Evolutionary conservation across 208 protist species (phyloP).

Genomic region (Leishmania arabica): DNA sequence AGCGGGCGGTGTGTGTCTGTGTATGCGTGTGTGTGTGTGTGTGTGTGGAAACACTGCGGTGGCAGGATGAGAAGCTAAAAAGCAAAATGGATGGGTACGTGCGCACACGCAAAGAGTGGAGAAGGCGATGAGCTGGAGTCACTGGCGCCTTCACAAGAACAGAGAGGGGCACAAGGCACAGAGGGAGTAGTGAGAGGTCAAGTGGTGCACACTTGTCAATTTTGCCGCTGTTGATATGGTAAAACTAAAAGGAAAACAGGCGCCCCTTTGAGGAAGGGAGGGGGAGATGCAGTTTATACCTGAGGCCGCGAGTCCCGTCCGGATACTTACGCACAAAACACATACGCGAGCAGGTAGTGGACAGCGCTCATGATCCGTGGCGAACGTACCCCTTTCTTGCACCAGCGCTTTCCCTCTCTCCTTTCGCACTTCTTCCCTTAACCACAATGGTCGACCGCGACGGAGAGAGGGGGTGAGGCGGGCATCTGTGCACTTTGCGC

Average conservation of each 20-base stretch:
- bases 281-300: background rate
- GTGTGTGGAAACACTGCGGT: too few relatives aligned
- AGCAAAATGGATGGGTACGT: background rate
- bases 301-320: background rate
- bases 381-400: background rate
- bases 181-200: background rate
- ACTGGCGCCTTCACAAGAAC: background rate
- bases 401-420: background rate
- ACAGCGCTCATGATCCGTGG: background rate
- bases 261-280: too few relatives aligned
- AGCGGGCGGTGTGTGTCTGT: too few relatives aligned
- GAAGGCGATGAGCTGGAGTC: background rate
- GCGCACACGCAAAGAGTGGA: background rate
- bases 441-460: background rate
- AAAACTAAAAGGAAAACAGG: background rate
- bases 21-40: too few relatives aligned
- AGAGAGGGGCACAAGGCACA: background rate
- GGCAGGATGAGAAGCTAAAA: background rate
- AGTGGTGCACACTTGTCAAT: background rate
- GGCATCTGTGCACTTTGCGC: background rate
- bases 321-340: background rate
- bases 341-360: background rate
- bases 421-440: background rate
- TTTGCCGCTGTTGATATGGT: background rate
- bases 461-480: background rate